These are phyloP conservation scores for Opeltia flavorubescens DNA, from an alignment of 495 filamentous ascomycete genomes.

Conservation along the genomic window DNA sequence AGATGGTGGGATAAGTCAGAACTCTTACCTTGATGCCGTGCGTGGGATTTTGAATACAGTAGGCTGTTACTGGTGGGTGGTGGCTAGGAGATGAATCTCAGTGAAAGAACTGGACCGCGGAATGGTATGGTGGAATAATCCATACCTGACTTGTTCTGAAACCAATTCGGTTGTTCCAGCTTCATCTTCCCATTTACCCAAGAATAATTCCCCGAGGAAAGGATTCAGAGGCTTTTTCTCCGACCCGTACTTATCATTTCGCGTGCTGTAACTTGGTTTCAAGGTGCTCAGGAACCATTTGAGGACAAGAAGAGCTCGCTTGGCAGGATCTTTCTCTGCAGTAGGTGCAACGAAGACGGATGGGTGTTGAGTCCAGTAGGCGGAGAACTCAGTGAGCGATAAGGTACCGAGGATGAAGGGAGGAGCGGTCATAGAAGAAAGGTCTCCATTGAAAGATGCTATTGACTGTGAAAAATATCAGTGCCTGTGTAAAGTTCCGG, in stretches of 20 bases:
- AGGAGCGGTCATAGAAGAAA: slow-evolving; percentile 84
- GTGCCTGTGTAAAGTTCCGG: neutral
- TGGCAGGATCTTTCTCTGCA: slow-evolving; percentile 63
- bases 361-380: slow-evolving; percentile 95
- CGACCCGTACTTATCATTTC: slow-evolving; percentile 80
- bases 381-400: slow-evolving; percentile 85
- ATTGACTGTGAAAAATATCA: slow-evolving; percentile 49
- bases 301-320: slow-evolving; percentile 73
- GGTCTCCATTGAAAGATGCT: slow-evolving; percentile 90
- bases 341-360: slow-evolving; percentile 75
- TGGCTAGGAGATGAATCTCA: slow-evolving; percentile 48
- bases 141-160: slow-evolving; percentile 70
- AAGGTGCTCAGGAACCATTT: slow-evolving; percentile 97
- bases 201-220: slow-evolving; percentile 80
- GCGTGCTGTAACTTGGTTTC: slow-evolving; percentile 84
- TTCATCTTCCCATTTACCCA: slow-evolving; percentile 74
- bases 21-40: slow-evolving; percentile 53
- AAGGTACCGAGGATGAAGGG: slow-evolving; percentile 91
- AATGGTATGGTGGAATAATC: neutral
- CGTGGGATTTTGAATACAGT: slow-evolving; percentile 74
- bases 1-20: neutral
- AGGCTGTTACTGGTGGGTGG: slow-evolving; percentile 94
- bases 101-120: neutral
- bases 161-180: slow-evolving; percentile 56
- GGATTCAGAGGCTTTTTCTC: slow-evolving; percentile 97